Evolutionary conservation across 2,329 filamentous ascomycete genomes (phyloP), one percentile per base, ranked within the genome.

Genomic region (Bimuria novae-zelandiae): DNA sequence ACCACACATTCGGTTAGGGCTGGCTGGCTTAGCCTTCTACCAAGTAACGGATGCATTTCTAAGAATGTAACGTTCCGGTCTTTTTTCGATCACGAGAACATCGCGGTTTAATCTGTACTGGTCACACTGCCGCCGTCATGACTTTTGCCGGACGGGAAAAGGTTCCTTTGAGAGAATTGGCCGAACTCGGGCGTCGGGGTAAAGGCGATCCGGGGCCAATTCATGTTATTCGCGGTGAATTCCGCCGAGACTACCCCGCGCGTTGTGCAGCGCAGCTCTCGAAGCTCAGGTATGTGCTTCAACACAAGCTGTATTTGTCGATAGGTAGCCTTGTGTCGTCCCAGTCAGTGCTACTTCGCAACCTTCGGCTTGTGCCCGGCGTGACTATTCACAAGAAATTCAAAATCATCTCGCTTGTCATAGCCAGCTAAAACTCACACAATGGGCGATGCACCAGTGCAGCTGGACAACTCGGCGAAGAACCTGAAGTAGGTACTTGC

Each of bases 151-250:
- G 37, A 21, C 32, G 44, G 33, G 7, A 5, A 11, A 37, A 3
- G 19, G 21, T 48, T 32, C 63, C 73, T 32, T 39, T 21, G 25
- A 32, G 40, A 44, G 22, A 44, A 37, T 45, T 54, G 52, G 36
- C 40, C 39, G 39, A 44, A 39, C 27, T 44, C 60, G 67, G 67
- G 61, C 64, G 45, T 55, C 69, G 69, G 68, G 19, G 27, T 17
- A 71, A 61, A 57, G 60, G 47, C 44, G 59, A 68, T 66, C 63
- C 65, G 55, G 54, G 27, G 12, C 49, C 52, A 61, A 57, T 44
- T 55, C 55, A 51, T 21, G 27, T 43, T 44, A 49, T 43, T 62
- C 60, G 60, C 51, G 19, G 27, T 27, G 19, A 58, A 56, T 62
- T 70, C 27, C 41, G 49, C 67, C 66, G 63, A 52, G 54, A 54